These are phyloP conservation scores for Saturnispora halmiae DNA, from an alignment of 805 yeast species.

Conservation along the genomic window DNA sequence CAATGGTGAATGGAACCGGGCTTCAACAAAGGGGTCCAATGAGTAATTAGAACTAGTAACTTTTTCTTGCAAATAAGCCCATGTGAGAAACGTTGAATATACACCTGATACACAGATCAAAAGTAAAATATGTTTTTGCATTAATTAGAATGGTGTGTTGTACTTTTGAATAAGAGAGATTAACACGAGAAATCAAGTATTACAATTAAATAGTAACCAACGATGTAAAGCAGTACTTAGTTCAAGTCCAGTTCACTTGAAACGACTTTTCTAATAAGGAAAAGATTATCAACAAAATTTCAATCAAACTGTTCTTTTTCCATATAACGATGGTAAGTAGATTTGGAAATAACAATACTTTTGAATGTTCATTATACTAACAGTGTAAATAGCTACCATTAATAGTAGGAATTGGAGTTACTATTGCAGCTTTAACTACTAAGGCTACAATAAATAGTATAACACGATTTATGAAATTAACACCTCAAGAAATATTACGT, in stretches of 20 bases:
- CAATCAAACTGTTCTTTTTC: too few relatives aligned
- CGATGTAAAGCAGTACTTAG: too few relatives aligned
- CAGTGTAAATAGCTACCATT: slow-evolving; percentile 34
- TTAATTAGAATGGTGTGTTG: neutral
- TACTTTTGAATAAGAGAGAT: too few relatives aligned
- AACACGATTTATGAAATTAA: slow-evolving; percentile 24
- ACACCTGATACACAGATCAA: slow-evolving; percentile 49
- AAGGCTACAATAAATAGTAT: slow-evolving; percentile 32
- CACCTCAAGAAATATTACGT: slow-evolving; percentile 32
- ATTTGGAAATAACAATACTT: too few relatives aligned
- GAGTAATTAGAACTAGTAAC: slow-evolving; percentile 72
- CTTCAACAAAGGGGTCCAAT: slow-evolving; percentile 13
- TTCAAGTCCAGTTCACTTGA: too few relatives aligned
- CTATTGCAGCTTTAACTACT: slow-evolving; percentile 41
- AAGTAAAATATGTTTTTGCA: slow-evolving; percentile 13
- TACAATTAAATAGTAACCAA: too few relatives aligned
- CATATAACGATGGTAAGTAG: too few relatives aligned
- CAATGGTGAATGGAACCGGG: slow-evolving; percentile 60
- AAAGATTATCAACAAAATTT: too few relatives aligned
- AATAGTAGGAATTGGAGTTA: slow-evolving; percentile 45
- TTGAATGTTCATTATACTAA: neutral
- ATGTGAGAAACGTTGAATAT: slow-evolving; percentile 75
- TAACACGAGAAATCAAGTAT: too few relatives aligned
- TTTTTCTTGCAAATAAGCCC: slow-evolving; percentile 91
- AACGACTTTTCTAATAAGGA: too few relatives aligned